Evolutionary conservation across 139 green algal genomes (phyloP), one percentile per base, ranked within the genome.

Genomic region (Pleodorina starrii): DNA sequence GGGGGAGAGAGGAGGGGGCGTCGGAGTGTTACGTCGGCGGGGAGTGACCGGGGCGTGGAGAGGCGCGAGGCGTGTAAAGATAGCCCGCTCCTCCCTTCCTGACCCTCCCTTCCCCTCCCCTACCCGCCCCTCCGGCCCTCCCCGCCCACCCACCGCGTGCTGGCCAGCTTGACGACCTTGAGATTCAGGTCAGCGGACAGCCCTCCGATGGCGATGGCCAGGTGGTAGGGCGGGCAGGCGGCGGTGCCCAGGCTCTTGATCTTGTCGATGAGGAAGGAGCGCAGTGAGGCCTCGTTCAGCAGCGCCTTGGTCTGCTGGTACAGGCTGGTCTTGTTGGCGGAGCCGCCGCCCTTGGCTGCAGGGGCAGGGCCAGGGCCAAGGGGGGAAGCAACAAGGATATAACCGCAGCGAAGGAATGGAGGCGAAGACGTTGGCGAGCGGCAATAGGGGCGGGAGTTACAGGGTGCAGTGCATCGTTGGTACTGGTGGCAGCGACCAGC

Each of bases 301-400:
- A 94, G 68, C 46, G 89, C 89, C 85, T 94, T 94, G 88, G 91
- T 94, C 73, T 91, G 79, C 88, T 94, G 91, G 72, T 79, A 90
- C 9, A 94, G 81, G 14, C 29, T 54, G 17, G 91, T 90, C 89
- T 94, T 94, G 88, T 94, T 94, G 74, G 91, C 91, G 38, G 42
- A 82, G 59, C 91, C 91, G 27, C 91, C 91, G 40, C 91, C 91
- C 71, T 90, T 80, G 84, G 84, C 84, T 87, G 59, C 44, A 51
- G 50, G 77, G 35, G 57, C 57, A 17, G 57, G 19, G 57, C 57
- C 17, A 29, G 57, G 57, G 57, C 12, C 36, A 25, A 40, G 73
- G 3, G 27, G 69, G 10, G n/a, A n/a, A n/a, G n/a, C n/a, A n/a
- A n/a, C n/a, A n/a, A n/a, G n/a, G n/a, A n/a, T n/a, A n/a, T n/a